phyloP scores from a whole-genome alignment of 805 yeast species.

The Zygotorulaspora florentina region DNA sequence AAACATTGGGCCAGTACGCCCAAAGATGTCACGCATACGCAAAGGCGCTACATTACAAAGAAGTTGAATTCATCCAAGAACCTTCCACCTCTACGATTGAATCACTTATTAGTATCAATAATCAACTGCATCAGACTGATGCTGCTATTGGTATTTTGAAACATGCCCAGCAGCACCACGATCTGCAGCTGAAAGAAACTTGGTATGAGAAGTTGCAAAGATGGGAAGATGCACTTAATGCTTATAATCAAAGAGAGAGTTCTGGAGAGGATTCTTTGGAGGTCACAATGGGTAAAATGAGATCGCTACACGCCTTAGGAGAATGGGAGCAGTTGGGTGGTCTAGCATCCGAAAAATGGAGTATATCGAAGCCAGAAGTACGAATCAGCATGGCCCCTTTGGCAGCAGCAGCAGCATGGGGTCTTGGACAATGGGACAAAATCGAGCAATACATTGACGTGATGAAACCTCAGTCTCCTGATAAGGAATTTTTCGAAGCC shows the following conservation, averaged over 20 bases:
- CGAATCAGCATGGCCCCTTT: constrained; percentile 87
- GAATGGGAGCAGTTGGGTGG: constrained; percentile 94
- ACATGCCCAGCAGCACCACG: constrained; percentile 89
- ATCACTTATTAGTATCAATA: constrained; percentile 84
- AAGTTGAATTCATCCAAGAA: constrained; percentile 88
- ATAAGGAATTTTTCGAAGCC: constrained; percentile 91
- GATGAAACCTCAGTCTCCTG: constrained; percentile 90
- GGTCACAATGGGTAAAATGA: constrained; percentile 94
- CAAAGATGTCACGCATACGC: constrained; percentile 97
- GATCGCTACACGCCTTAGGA: constrained; percentile 96
- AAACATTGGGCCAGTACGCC: constrained; percentile 87
- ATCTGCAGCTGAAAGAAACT: constrained; percentile 86
- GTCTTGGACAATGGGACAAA: constrained; percentile 92
- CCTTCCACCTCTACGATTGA: constrained; percentile 91
- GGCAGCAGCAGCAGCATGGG: constrained; percentile 99
- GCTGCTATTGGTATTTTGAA: constrained; percentile 96
- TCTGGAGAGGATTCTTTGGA: constrained; percentile 62
- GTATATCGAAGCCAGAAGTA: constrained; percentile 61
- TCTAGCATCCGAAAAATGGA: constrained; percentile 85
- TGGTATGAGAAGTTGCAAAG: constrained; percentile 97
- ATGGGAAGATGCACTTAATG: constrained; percentile 96
- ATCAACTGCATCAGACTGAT: constrained; percentile 92
- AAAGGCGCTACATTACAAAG: constrained; percentile 93
- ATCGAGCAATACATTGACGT: constrained; percentile 89
- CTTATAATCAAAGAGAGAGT: constrained; percentile 75